Evolutionary conservation across 2,329 filamentous ascomycete genomes (phyloP), one percentile per base, ranked within the genome.

Genomic region (Geoglossum cookeanum): DNA sequence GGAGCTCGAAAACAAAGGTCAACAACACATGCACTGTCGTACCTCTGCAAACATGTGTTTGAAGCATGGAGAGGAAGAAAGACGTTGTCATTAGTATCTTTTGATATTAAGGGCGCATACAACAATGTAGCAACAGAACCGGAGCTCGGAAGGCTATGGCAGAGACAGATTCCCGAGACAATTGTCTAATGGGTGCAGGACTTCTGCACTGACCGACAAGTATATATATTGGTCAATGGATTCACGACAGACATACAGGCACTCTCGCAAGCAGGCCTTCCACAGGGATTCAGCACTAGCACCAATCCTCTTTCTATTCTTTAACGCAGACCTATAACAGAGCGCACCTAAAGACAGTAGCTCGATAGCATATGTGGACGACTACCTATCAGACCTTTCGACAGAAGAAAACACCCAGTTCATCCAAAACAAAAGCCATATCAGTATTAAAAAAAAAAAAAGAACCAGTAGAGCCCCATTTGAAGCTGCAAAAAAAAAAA

Each of bases 131-230:
- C 15, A n/a, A n/a, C 2, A 17, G 22, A 15, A 7, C 15, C 2
- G 15, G 15, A 17, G 3, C 2, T 47, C 7, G 2, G 22, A 2
- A 47, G 22, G 7, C 3, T 47, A 2, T 3, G 15, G 3, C 2
- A 62, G 42, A 56, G 61, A 5, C 44, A 55, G n/a, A 52, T 65
- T 6, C 32, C 53, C 15, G n/a, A 33, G 27, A 61, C 55, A 35
- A 61, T 63, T 1, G 57, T 65, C n/a, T 3, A 47, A 3, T 47
- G 44, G 44, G 22, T 47, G 2, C 15, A 47, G 15, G 15, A n/a
- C 3, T 47, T 47, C 22, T 47, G 44, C 22, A 17, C 44, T 1
- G 44, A 47, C 7, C 3, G 44, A 2, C 15, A n/a, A 3, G 44
- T 3, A 1, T 17, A n/a, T 3, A 47, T 47, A 1, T 3, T 11